Evolutionary conservation across 129 eudicot genomes (phyloP).

Genomic region (Rutidosis leptorrhynchoides): DNA sequence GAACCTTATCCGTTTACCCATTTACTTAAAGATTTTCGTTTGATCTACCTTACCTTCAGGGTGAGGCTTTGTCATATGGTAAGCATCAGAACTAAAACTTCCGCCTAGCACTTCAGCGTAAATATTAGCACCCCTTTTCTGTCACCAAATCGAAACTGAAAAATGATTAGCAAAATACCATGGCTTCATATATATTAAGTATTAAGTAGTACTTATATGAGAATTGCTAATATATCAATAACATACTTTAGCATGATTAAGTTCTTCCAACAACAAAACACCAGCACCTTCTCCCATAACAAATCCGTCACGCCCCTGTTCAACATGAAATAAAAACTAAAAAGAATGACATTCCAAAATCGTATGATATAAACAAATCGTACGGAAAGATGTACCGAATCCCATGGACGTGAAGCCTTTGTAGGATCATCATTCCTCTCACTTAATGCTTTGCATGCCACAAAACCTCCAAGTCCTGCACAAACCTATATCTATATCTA

Average conservation of each 20-base stretch:
- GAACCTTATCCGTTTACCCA: no score
- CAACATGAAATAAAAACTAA: neutral
- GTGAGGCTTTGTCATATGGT: conserved; percentile 90
- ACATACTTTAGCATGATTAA: conserved; percentile 79
- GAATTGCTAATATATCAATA: neutral
- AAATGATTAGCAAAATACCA: neutral
- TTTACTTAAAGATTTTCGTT: neutral
- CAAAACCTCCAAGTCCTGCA: conserved; percentile 93
- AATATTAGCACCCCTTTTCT: conserved; percentile 75
- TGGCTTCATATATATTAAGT: neutral
- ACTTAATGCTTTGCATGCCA: conserved; percentile 81
- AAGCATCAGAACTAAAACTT: conserved; percentile 83
- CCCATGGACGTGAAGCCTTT: conserved; percentile 93
- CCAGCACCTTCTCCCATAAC: conserved; percentile 98
- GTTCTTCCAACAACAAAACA: conserved; percentile 77
- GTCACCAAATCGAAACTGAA: conserved; percentile 6
- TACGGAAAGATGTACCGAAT: conserved; percentile 40
- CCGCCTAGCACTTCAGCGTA: conserved; percentile 89
- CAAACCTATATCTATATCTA: neutral
- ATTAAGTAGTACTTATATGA: neutral
- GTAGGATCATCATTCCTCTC: conserved; percentile 73
- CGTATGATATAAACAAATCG: neutral
- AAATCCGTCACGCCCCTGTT: conserved; percentile 81
- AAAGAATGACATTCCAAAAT: neutral
- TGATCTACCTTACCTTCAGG: conserved; percentile 66